Base-by-base conservation (phyloP, 345 rosid species). In the Reutealis trisperma region DNA sequence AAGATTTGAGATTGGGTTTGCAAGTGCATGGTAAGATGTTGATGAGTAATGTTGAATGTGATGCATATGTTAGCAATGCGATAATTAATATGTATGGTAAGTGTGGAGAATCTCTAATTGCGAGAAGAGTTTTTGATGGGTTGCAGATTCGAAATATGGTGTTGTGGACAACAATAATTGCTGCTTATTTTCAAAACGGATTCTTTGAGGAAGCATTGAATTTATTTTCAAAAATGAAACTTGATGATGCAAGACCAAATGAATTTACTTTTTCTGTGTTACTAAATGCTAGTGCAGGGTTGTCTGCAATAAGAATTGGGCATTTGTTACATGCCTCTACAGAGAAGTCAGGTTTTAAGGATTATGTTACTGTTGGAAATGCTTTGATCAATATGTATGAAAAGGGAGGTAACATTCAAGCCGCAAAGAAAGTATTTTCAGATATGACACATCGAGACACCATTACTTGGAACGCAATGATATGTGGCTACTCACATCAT, bases 71-170 rank as follows among this genome's bases (percentile, higher is more conserved):
- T 68, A 69, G 58, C 77, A 89, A 91, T 72, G 89, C 91, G 2
- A 75, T 88, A 49, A 85, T 94, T 62, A 91, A 87, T 73, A 89
- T 89, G 96, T 94, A 94, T 32, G 97, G 96, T 13, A 92, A 86
- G 81, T 92, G 96, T 75, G 90, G 93, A 57, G 63, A 85, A 32
- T 63, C 77, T 79, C 14, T 52, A 10, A 83, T 74, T 58, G 90
- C 94, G 15, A 85, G 76, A 76, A 88, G 79, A 82, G 83, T 87
- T 86, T 92, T 88, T 76, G 79, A 86, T 58, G 22, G 77, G 62
- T 75, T 87, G 58, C 73, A 71, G 34, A 55, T 68, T 78, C 82
- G 64, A 41, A 92, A 90, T 65, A 87, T 90, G 77, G 90, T 91
- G 71, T 74, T 89, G 25, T 88, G 88, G 89, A 91, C 97, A 27